Evolutionary conservation across 352 stramenopile species (phyloP).

Genomic region (Globisporangium ultimum): DNA sequence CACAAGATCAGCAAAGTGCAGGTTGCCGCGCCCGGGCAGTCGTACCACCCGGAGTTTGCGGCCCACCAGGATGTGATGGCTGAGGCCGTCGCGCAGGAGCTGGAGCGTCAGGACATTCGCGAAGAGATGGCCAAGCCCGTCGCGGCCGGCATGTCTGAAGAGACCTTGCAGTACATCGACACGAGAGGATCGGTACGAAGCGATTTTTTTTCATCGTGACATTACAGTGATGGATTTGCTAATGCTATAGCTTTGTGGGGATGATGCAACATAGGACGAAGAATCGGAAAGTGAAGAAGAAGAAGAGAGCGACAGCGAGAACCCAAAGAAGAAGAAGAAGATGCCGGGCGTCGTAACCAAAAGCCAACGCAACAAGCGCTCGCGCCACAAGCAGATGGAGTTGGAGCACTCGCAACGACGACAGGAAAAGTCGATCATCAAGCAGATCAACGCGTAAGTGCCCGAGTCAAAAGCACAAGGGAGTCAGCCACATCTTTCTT

Average conservation of each 20-base stretch:
- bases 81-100: conserved; percentile 60
- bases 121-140: conserved; percentile 47
- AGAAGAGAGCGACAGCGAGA: conserved; percentile 32
- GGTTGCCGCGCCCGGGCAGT: conserved; percentile 71
- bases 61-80: conserved; percentile 80
- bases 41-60: conserved; percentile 83
- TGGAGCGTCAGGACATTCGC: conserved; percentile 55
- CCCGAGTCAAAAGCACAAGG: background rate
- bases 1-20: conserved; percentile 74
- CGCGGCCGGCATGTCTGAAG: conserved; percentile 59
- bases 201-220: too few relatives aligned
- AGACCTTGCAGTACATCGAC: conserved; percentile 82
- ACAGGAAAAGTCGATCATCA: conserved; percentile 71
- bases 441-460: conserved; percentile 86
- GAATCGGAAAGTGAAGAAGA: conserved; percentile 28
- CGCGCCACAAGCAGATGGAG: conserved; percentile 78
- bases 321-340: conserved; percentile 29
- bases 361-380: conserved; percentile 74
- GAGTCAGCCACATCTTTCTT: background rate
- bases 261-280: conserved; percentile 17
- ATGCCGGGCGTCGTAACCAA: conserved; percentile 58
- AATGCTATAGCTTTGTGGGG: background rate
- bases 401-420: conserved; percentile 56
- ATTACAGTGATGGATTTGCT: conserved; percentile 1
- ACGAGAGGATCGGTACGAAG: conserved; percentile 37